Conservation (phyloP, 2,329 filamentous ascomycete species). For the Sporothrix dimorphospora region DNA sequence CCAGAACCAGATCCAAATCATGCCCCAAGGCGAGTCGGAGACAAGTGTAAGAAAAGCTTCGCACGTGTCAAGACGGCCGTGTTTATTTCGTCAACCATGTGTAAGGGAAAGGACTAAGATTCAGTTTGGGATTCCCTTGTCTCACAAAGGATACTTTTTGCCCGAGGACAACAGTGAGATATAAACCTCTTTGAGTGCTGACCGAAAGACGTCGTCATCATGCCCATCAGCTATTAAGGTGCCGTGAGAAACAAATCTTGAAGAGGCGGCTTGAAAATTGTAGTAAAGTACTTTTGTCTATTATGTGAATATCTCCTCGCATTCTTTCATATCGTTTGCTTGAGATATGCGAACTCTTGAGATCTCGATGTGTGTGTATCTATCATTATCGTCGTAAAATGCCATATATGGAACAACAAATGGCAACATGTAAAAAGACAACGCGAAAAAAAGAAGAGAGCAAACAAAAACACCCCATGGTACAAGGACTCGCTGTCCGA, state of each 20-base stretch:
- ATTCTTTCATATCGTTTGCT: background rate
- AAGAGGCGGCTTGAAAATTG: background rate
- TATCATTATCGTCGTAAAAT: constrained; percentile 14
- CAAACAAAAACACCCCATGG: background rate
- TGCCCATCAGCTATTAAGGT: too few species aligned
- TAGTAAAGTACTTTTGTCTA: background rate
- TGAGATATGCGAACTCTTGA: background rate
- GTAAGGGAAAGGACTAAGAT: background rate
- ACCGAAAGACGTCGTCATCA: background rate
- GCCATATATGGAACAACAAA: background rate
- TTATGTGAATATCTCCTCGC: background rate
- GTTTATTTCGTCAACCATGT: background rate
- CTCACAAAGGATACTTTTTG: background rate
- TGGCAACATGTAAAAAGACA: background rate
- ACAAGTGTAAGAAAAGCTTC: background rate
- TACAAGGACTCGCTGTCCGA: constrained; percentile 14
- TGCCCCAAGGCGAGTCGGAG: background rate
- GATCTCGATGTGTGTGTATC: background rate
- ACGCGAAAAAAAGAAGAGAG: background rate
- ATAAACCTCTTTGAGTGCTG: background rate
- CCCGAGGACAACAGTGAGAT: background rate
- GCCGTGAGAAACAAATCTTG: background rate
- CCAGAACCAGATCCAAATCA: constrained; percentile 1
- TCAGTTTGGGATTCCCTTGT: background rate
- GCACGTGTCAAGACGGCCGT: background rate